phyloP scores from a whole-genome alignment of 2,329 filamentous ascomycete genomes.

The Xylariomycetidae sp. region DNA sequence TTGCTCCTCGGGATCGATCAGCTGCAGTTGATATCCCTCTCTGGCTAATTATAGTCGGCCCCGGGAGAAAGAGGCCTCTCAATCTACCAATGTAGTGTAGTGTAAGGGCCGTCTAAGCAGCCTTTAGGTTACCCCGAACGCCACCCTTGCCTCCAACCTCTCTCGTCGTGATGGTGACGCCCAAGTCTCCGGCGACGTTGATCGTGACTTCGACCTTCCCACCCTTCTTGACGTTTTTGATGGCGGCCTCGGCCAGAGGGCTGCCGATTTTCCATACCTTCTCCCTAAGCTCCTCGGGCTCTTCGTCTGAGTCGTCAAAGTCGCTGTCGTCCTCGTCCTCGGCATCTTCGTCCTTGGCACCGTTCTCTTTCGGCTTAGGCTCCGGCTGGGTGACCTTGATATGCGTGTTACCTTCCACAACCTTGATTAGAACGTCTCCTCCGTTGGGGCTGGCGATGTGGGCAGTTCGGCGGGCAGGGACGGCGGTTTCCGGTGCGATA shows the following conservation, averaged over 20 bases:
- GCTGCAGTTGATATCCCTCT: no score
- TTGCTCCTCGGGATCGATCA: no score
- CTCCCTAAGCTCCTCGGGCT: slow-evolving; percentile 84
- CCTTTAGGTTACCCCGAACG: slow-evolving; percentile 57
- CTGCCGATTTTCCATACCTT: slow-evolving; percentile 88
- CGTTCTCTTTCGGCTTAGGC: slow-evolving; percentile 66
- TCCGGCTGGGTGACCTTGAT: slow-evolving; percentile 92
- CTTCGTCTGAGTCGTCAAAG: slow-evolving; percentile 61
- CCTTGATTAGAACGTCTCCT: slow-evolving; percentile 81
- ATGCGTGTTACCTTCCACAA: slow-evolving; percentile 82
- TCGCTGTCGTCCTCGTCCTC: slow-evolving; percentile 62
- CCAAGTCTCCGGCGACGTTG: slow-evolving; percentile 76
- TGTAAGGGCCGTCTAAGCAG: slow-evolving; percentile 18
- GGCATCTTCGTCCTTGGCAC: slow-evolving; percentile 47
- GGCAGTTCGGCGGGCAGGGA: slow-evolving; percentile 80
- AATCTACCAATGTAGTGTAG: no score
- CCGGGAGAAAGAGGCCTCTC: no score
- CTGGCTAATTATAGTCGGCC: no score
- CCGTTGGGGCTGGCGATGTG: slow-evolving; percentile 75
- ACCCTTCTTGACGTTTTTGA: slow-evolving; percentile 81
- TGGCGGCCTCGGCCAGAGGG: slow-evolving; percentile 76
- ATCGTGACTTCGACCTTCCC: slow-evolving; percentile 91
- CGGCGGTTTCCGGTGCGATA: slow-evolving; percentile 79
- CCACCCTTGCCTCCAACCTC: slow-evolving; percentile 87
- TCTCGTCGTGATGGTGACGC: slow-evolving; percentile 73